Evolutionary conservation across 495 filamentous ascomycete genomes (phyloP).

Genomic region (Penicillium simplicissimum): DNA sequence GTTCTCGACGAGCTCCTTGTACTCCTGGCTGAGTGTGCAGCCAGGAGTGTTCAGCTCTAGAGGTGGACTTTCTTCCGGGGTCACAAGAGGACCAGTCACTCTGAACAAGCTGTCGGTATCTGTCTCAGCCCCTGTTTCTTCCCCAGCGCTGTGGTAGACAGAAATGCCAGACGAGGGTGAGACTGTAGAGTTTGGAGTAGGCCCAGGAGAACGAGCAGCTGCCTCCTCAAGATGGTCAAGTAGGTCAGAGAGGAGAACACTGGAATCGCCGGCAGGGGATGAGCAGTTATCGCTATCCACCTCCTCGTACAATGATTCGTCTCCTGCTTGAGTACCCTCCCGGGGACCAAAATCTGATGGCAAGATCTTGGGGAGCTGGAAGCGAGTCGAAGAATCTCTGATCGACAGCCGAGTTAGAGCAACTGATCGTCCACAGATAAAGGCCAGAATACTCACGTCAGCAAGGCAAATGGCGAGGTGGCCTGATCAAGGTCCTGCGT

Average conservation of each 20-base stretch:
- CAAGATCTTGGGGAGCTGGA: conserved; percentile 8
- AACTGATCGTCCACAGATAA: not conserved
- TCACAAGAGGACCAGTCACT: not conserved
- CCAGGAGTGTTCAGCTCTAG: not conserved
- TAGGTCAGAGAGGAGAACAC: conserved; percentile 7
- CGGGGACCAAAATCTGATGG: conserved; percentile 1
- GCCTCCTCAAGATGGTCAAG: conserved; percentile 10
- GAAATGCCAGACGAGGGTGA: not conserved
- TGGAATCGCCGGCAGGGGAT: not conserved
- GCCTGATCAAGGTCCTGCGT: not conserved
- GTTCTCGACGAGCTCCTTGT: conserved; percentile 5
- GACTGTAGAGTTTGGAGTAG: not conserved
- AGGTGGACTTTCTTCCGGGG: not conserved
- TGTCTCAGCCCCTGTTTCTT: not conserved
- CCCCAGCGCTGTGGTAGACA: not conserved
- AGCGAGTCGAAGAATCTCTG: conserved; percentile 4
- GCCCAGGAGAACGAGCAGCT: not conserved
- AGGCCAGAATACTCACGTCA: not conserved
- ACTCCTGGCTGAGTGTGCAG: conserved; percentile 7
- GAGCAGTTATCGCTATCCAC: not conserved
- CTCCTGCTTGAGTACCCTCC: not conserved
- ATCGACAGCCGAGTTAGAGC: not conserved
- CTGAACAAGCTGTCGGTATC: conserved; percentile 3
- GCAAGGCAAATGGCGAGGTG: not conserved
- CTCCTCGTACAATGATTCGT: not conserved